Evolutionary conservation across 148 eudicot species (phyloP), one percentile per base, ranked within the genome.

Genomic region (Chenopodium formosanum): DNA sequence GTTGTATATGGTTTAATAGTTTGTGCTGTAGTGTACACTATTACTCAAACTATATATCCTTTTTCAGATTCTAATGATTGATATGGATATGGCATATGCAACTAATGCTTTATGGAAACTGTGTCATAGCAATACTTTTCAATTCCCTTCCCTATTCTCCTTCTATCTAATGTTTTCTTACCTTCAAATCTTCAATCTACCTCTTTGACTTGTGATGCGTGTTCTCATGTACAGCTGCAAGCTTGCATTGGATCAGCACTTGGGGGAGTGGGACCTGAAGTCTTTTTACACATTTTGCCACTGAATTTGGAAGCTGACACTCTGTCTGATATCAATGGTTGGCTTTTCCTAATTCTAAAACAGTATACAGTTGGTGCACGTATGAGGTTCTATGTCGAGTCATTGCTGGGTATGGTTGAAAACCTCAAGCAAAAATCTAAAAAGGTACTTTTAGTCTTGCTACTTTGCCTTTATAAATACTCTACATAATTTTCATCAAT

Each of bases 181-280:
- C 77, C 17, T 20, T 56, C 70, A n/a, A 7, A 20, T 73, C 17
- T 20, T 56, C 70, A n/a, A 7, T 52, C 37, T 4, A 77, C 66
- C 44, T 74, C 19, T 44, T 29, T 74, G 56, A 85, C 80, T 47
- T 70, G 32, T n/a, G 10, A 52, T 74, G 48, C 70, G 77, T 67
- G 34, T 79, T 71, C 46, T 79, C 73, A n/a, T 78, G 74, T 70
- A 62, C 94, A 97, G 98, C 83, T 94, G 82, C 98, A 94, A 82
- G 98, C 90, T 84, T 94, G 98, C 83, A 52, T 94, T 64, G 99
- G 99, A 82, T 87, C 94, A 70, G 95, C 99, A 79, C 87, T 97
- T 75, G 88, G 91, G 78, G 94, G 97, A 75, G 89, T 97, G 95
- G 99, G 99, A 50, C 95, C 99, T 79, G 99, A 94, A 86, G 86